These are phyloP conservation scores for Paramecium pentaurelia DNA, from an alignment of 73 alveolate species.

Conservation along the genomic window DNA sequence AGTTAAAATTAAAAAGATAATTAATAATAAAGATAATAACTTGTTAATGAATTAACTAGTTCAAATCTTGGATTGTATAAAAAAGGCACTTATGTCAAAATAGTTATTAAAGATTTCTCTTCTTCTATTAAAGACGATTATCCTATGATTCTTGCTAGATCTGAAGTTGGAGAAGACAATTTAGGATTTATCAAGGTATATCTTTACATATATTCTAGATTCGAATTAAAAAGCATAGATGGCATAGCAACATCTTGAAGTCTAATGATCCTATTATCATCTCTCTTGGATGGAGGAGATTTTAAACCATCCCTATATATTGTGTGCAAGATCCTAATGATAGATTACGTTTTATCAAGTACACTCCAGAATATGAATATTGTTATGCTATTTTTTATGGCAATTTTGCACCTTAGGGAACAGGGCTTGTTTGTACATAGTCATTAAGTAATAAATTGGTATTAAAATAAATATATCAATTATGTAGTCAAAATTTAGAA, in stretches of 20 bases:
- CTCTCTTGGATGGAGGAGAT: constrained; percentile 99
- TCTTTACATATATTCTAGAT: neutral
- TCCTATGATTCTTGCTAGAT: constrained; percentile 68
- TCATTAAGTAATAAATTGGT: constrained; percentile 51
- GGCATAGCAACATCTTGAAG: constrained; percentile 97
- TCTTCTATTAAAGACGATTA: neutral
- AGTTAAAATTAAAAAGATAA: neutral
- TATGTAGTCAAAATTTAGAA: constrained; percentile 67
- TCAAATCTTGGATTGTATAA: constrained; percentile 57
- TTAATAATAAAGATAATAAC: neutral
- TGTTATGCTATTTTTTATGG: constrained; percentile 96
- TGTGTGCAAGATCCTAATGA: constrained; percentile 84
- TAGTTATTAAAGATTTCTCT: constrained; percentile 77
- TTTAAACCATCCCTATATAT: constrained; percentile 93
- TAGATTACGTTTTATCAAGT: constrained; percentile 91
- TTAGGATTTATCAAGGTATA: constrained; percentile 87
- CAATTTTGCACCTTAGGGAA: constrained; percentile 66
- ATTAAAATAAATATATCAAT: neutral
- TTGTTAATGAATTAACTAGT: neutral
- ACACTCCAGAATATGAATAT: constrained; percentile 98
- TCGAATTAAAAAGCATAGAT: constrained; percentile 91
- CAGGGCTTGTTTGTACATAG: constrained; percentile 58
- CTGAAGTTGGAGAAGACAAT: constrained; percentile 59
- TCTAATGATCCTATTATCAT: constrained; percentile 96
- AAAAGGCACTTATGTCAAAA: constrained; percentile 88